Base-by-base conservation (phyloP, 2,329 filamentous ascomycete genomes). In the Pestalotiopsis sp. region DNA sequence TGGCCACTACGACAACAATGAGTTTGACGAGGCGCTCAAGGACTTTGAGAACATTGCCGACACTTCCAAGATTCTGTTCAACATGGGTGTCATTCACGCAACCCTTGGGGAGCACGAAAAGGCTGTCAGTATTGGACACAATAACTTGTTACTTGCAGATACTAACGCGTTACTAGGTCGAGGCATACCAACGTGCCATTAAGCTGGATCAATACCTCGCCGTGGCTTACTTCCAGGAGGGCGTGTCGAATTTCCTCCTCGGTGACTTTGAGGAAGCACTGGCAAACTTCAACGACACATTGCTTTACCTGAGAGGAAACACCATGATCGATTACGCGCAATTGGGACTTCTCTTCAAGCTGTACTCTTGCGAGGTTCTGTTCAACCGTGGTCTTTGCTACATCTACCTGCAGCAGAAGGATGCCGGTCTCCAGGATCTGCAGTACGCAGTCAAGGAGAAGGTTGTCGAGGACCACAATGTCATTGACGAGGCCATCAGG, bases 321-420 rank as follows among this genome's bases (percentile, higher is more conserved):
- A 95, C 94, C 68, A 93, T 96, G 83, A 99, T 99, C 81, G 95
- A 99, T 81, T 99, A 99, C 80, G 94, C 97, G 70, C 96, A 99
- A 80, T 82, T 99, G 63, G 96, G 96, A 23, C 88, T 99, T 59
- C 92, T 97, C 69, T 99, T 98, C 85, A 97, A 97, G 80, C 85
- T 99, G 12, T 98, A 95, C 81, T 98, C 96, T 1, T 99, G 96
- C 82, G 96, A 99, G 77, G 95, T 98, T 2, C 86, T 99, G 31
- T 99, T 99, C 86, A 99, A 99, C 80, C 91, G 96, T 66, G 96
- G 96, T 69, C 86, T 99, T 68, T 98, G 96, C 83, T 98, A 98
- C 82, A 97, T 98, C 76, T 98, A 98, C 78, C 87, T 98, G 38
- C 93, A 97, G 77, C 94, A 98, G 80, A 93, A 92, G 80, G 93